Evolutionary conservation across 2,329 filamentous ascomycete genomes (phyloP), one percentile per base, ranked within the genome.

Genomic region (Lomentospora prolificans): DNA sequence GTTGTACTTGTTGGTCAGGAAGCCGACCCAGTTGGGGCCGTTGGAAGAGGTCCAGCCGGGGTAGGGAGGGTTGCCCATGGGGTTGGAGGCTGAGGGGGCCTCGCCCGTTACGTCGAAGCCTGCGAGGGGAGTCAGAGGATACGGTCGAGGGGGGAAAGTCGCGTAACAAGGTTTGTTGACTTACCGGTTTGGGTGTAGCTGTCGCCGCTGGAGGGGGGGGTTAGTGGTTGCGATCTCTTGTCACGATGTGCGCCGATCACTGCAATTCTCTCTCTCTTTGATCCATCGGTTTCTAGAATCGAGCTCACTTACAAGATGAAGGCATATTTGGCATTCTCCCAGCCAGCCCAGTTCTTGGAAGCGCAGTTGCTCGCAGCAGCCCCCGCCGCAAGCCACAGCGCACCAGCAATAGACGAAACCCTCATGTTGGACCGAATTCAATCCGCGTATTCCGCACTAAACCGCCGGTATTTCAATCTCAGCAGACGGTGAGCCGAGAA

Each of bases 21-120:
- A 75, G 48, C 72, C 77, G 31, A 79, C 69, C 77, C 76, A 80
- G 61, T 80, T 79, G 22, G 70, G 64, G 9, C 78, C 78, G 22
- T 75, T 75, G 4, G 72, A 68, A 0, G 75, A 72, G 22, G 77
- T 79, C 59, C 66, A 75, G 22, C 77, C 74, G 0, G 75, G 77
- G 59, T 78, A 80, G 0, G 70, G 59, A 0, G 83, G 83, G 61
- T 87, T 87, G 0, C 84, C 84, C 48, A 86, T 70, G 0, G 82
- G 81, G 60, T 84, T 83, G 1, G 70, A 64, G 2, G 70, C 60
- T 6, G 72, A 76, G 1, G 84, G 81, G 36, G 81, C 74, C 0
- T 72, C 66, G 22, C 72, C 70, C 9, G 68, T 73, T 44, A 76
- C 68, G 57, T 82, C 68, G 66, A 86, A 87, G 7, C 77, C 77